phyloP scores from a whole-genome alignment of 164 flowering plant genomes.

The Vitis vinifera region DNA sequence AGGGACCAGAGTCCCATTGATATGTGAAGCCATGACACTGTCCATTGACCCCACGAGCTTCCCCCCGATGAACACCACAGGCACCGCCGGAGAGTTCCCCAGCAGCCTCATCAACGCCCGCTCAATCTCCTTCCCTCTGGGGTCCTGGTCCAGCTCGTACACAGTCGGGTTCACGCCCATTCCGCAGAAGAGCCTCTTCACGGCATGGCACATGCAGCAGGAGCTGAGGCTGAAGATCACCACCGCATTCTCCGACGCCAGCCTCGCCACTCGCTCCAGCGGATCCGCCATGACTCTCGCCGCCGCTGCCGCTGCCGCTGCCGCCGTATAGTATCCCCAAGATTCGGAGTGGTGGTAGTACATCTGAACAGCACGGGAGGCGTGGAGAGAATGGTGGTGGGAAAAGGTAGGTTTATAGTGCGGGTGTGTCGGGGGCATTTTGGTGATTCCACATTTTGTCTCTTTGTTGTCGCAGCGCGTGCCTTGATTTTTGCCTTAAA shows the following conservation, averaged over 20 bases:
- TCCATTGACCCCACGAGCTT: constrained; percentile 68
- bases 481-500: constrained; percentile 17
- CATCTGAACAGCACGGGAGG: constrained; percentile 1
- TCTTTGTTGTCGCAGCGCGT: constrained; percentile 27
- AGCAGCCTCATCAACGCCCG: constrained; percentile 43
- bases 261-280: constrained; percentile 41
- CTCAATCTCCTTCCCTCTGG: constrained; percentile 56
- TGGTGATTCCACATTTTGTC: constrained; percentile 18
- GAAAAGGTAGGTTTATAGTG: constrained; percentile 4
- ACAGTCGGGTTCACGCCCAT: constrained; percentile 73
- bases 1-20: constrained; percentile 62
- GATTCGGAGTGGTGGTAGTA: constrained; percentile 14
- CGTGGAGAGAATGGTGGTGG: background rate
- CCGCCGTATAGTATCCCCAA: constrained; percentile 17
- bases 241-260: constrained; percentile 67
- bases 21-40: constrained; percentile 67
- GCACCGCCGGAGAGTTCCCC: constrained; percentile 36
- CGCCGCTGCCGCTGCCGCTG: constrained; percentile 2
- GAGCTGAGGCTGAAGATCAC: constrained; percentile 63
- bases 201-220: constrained; percentile 80
- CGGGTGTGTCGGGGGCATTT: background rate
- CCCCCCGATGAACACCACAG: constrained; percentile 72
- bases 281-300: constrained; percentile 24
- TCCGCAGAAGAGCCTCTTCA: constrained; percentile 61
- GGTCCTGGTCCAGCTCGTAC: constrained; percentile 64